Evolutionary conservation across 352 stramenopile genomes (phyloP).

Genomic region (Phytophthora multivora): DNA sequence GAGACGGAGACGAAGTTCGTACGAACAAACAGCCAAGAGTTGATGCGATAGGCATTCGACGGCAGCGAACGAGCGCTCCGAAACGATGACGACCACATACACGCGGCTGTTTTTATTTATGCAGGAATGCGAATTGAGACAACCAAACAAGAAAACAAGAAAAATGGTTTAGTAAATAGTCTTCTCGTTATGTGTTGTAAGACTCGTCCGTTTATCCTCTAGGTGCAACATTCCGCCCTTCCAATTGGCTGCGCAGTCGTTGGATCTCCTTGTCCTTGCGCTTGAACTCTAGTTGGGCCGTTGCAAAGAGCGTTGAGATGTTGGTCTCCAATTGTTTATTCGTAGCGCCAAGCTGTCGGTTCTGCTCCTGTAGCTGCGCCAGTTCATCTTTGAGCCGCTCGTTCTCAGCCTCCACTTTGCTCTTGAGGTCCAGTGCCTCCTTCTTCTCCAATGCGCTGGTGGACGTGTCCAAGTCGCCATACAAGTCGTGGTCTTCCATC

Average conservation of each 20-base stretch:
- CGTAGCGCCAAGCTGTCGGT: constrained; percentile 56
- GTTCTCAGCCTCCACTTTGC: constrained; percentile 59
- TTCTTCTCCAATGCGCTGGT: constrained; percentile 69
- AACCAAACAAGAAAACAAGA: constrained; percentile 30
- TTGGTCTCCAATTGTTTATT: constrained; percentile 73
- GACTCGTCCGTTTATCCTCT: neutral
- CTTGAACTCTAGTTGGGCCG: constrained; percentile 72
- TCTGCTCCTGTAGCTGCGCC: constrained; percentile 67
- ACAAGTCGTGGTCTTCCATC: constrained; percentile 61
- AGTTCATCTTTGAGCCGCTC: constrained; percentile 55
- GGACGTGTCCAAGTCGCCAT: constrained; percentile 84
- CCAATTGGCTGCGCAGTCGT: constrained; percentile 56
- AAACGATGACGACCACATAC: constrained; percentile 40
- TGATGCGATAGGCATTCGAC: constrained; percentile 46
- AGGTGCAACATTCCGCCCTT: constrained; percentile 11
- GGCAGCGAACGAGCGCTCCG: constrained; percentile 43
- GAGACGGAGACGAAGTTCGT: constrained; percentile 38
- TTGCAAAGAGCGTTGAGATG: constrained; percentile 76
- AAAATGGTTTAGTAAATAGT: constrained; percentile 30
- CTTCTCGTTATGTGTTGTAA: constrained; percentile 5
- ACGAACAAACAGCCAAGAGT: constrained; percentile 43
- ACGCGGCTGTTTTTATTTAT: constrained; percentile 50
- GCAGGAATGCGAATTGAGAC: constrained; percentile 32
- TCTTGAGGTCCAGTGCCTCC: constrained; percentile 61
- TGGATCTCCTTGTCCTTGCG: constrained; percentile 85